Evolutionary conservation across 2,329 filamentous ascomycete genomes (phyloP), one percentile per base, ranked within the genome.

Genomic region (Claviceps sp.): DNA sequence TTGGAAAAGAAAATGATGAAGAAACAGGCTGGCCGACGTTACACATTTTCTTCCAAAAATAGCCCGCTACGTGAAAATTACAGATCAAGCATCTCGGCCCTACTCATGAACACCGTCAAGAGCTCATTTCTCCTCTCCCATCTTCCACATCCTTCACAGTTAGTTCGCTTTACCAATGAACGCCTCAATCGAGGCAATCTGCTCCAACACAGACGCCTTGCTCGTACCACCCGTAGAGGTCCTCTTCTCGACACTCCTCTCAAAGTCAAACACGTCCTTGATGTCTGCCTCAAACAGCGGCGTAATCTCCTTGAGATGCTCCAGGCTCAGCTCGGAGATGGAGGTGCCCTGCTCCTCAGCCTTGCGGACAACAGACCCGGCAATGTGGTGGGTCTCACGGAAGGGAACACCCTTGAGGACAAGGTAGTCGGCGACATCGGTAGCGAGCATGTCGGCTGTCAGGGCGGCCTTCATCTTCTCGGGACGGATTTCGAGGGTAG

Each of bases 301-400:
- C 18, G 49, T 44, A 34, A 52, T 54, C 49, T 52, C 42, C 11
- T 52, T 34, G 26, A 56, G 50, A 22, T 50, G 9, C 2, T 41
- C 42, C 20, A 56, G 49, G 22, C 36, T n/a, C 9, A 55, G 45
- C 38, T 56, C 47, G 1, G 49, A 24, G 20, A 56, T 56, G 14
- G 52, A 54, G 4, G 52, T 37, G 11, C 47, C 37, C 6, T 18
- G 30, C 49, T 56, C 50, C 24, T 56, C 54, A n/a, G 49, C 49
- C 45, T 53, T 53, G 22, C 41, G 46, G 14, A 55, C 55, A 16
- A 53, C 48, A 2, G 40, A 30, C 1, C 55, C 53, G 40, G 55
- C 43, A 4, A 56, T 56, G 43, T 56, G 55, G 30, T 56, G 55
- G 2, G 54, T 55, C 49, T 55, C 40, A 16, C 55, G 52, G 40